Evolutionary conservation across 1,139 yeast genomes (phyloP).

Genomic region (Yamadazyma epiphylla): DNA sequence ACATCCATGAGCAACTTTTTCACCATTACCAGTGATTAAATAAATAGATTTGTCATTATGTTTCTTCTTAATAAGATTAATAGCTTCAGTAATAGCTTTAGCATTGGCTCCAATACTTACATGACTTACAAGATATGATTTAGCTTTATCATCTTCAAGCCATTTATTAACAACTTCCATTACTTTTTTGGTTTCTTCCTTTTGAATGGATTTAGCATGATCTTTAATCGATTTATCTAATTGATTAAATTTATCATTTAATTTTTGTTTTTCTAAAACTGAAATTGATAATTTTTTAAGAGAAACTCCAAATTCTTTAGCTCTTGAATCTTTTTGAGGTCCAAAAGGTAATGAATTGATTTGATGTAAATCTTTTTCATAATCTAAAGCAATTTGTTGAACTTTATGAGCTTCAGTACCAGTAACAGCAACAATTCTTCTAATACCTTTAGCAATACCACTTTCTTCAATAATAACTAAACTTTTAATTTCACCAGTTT

Average conservation of each 20-base stretch:
- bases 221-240: constrained; percentile 87
- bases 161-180: constrained; percentile 73
- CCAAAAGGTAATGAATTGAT: constrained; percentile 62
- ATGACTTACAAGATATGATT: constrained; percentile 60
- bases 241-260: constrained; percentile 69
- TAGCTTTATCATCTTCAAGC: constrained; percentile 48
- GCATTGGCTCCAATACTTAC: constrained; percentile 78
- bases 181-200: constrained; percentile 80
- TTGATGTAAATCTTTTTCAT: constrained; percentile 54
- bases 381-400: constrained; percentile 76
- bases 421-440: constrained; percentile 96
- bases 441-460: constrained; percentile 97
- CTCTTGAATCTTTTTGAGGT: constrained; percentile 66
- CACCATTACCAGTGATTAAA: constrained; percentile 71
- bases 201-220: constrained; percentile 80
- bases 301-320: constrained; percentile 80
- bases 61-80: constrained; percentile 77
- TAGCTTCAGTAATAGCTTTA: constrained; percentile 91
- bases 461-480: constrained; percentile 88
- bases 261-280: constrained; percentile 71
- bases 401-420: constrained; percentile 89
- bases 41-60: constrained; percentile 75
- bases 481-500: constrained; percentile 91
- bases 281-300: constrained; percentile 82
- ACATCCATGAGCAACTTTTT: constrained; percentile 93